Base-by-base conservation (phyloP, 2,329 filamentous ascomycete genomes). In the Rhinocladiella similis region DNA sequence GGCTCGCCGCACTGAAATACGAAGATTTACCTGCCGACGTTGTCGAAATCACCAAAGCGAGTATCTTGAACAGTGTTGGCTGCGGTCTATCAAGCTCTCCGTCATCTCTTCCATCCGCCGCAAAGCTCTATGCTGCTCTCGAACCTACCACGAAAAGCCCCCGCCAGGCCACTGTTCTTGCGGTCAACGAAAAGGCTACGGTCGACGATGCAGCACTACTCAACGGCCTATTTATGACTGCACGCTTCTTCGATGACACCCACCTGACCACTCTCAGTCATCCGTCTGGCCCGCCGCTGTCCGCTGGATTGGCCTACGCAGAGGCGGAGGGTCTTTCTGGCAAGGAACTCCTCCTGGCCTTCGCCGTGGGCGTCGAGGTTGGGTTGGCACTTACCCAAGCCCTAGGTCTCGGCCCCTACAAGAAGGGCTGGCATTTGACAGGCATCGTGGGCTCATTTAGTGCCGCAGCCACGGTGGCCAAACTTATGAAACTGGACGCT, bases 401-500 rank as follows among this genome's bases (percentile, higher is more conserved):
- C 19, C 29, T 52, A 5, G 50, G 50, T 3, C 41, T 52, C 2
- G 50, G 50, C 7, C 50, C 50, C 13, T 52, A 52, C 39, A 52
- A 52, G 39, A 52, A n/a, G 39, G 50, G 50, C 50, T 52, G 50
- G 50, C 50, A 52, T 19, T 25, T 52, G 29, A 50, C 48, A 3
- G 29, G 48, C 10, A 50, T 50, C 19, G 48, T 50, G 16, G 48
- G 48, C 16, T 39, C 48, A 10, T 50, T 50, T 42, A 20, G 19
- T 22, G 48, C 48, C 14, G 48, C 48, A 2, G 35, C 48, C 13
- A 38, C 48, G 16, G 48, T 50, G 7, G 9, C 48, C n/a, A 50
- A 27, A 13, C 20, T 50, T 2, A 50, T 50, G 48, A 50, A 42
- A 12, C 25, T 50, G 16, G 36, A 50, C 36, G 35, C 33, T 14